Evolutionary conservation across 179 eudicot species (phyloP).

Genomic region (Beta corolliflora): DNA sequence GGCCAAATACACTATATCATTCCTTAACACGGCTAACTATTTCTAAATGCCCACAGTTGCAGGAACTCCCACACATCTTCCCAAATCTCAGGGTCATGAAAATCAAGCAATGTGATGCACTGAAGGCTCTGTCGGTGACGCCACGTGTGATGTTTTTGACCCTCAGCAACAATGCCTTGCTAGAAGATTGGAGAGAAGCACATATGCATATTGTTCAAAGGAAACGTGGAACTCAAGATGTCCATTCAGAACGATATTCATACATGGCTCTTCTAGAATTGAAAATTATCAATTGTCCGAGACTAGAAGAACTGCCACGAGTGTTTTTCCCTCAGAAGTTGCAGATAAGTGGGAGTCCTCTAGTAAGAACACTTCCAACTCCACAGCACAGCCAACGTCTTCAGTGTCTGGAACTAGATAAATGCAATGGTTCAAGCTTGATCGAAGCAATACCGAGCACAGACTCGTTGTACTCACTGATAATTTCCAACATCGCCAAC

Average conservation of each 20-base stretch:
- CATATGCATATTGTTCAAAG: neutral
- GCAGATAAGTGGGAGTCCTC: slow-evolving; percentile 22
- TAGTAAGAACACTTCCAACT: slow-evolving; percentile 11
- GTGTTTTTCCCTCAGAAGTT: slow-evolving; percentile 22
- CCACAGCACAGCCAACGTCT: slow-evolving; percentile 24
- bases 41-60: slow-evolving; percentile 21
- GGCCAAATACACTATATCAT: slow-evolving; percentile 7
- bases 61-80: slow-evolving; percentile 11
- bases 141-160: slow-evolving; percentile 10
- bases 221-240: neutral
- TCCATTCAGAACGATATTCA: neutral
- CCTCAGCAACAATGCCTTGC: slow-evolving; percentile 14
- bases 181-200: slow-evolving; percentile 16
- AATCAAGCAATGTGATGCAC: slow-evolving; percentile 31
- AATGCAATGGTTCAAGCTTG: slow-evolving; percentile 20
- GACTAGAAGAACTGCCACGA: slow-evolving; percentile 18
- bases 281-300: slow-evolving; percentile 16
- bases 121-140: slow-evolving; percentile 22
- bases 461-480: slow-evolving; percentile 27
- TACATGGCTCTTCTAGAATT: slow-evolving; percentile 16
- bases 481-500: slow-evolving; percentile 32
- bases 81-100: slow-evolving; percentile 22
- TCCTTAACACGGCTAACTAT: slow-evolving; percentile 6
- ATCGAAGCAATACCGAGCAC: slow-evolving; percentile 27
- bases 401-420: slow-evolving; percentile 33